A percentile compares a stretch with the other conserved stretches of the same genome.
phyloP scores from a whole-genome alignment of 2,329 filamentous ascomycete genomes.

The Aureobasidium sp. region DNA sequence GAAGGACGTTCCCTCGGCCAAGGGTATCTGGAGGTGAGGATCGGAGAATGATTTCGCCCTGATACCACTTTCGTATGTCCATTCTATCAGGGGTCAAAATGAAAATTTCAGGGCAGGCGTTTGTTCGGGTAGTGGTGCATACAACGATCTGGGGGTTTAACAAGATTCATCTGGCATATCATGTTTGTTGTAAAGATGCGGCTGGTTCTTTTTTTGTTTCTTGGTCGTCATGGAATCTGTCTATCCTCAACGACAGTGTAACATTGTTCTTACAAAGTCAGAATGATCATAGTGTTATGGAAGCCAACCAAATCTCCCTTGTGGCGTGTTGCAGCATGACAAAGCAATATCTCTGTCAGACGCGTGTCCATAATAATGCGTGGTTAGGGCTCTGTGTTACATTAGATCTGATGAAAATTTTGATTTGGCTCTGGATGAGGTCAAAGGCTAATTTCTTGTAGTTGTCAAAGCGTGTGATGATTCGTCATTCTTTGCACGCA shows the following conservation, averaged over 20 bases:
- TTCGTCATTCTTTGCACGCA: too few species aligned
- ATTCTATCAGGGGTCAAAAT: not conserved
- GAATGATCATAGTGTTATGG: too few species aligned
- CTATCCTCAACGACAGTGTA: too few species aligned
- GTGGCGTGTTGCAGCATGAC: not conserved
- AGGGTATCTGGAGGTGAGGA: constrained; percentile 5
- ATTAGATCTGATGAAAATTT: constrained; percentile 3
- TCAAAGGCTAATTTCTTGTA: too few species aligned
- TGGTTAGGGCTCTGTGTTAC: not conserved
- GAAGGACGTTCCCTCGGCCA: not conserved
- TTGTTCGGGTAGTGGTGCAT: not conserved
- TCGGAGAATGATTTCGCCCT: not conserved
- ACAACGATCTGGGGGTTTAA: not conserved
- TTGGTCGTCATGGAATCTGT: too few species aligned
- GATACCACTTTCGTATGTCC: constrained; percentile 9
- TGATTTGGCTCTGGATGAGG: too few species aligned
- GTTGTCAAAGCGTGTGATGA: too few species aligned
- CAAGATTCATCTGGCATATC: constrained; percentile 9
- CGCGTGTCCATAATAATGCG: not conserved
- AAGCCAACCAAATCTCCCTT: too few species aligned
- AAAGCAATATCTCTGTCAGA: not conserved
- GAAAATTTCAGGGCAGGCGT: not conserved
- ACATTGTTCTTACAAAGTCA: too few species aligned
- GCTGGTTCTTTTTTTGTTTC: not conserved
- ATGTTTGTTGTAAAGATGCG: not conserved